Percentiles rank a stretch among this genome's conserved stretches.
These are phyloP conservation scores for Neocallimastix lanati DNA, from an alignment of 192 early-diverging fungal species.

Conservation along the genomic window DNA sequence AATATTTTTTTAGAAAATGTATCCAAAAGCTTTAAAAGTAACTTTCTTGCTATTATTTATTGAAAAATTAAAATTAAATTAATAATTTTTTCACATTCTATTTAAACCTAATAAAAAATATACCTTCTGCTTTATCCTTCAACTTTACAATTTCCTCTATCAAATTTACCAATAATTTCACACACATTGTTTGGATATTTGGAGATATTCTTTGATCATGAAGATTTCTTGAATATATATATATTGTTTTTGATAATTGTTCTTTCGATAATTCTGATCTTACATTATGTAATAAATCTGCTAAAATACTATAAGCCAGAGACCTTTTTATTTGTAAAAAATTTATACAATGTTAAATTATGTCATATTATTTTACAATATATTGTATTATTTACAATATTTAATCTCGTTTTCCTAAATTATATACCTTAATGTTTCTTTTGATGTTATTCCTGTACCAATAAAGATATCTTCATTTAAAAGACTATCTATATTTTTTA, in stretches of 20 bases:
- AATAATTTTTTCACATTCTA: too few species aligned
- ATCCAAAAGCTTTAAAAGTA: constrained; percentile 65
- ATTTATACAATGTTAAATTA: too few species aligned
- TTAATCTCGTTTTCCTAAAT: neutral
- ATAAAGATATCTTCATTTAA: constrained; percentile 86
- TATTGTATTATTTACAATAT: neutral
- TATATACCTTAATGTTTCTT: constrained; percentile 63
- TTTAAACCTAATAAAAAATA: too few species aligned
- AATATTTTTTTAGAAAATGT: constrained; percentile 65
- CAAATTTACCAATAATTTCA: constrained; percentile 76
- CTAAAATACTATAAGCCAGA: constrained; percentile 82
- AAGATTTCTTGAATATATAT: constrained; percentile 79
- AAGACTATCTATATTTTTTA: constrained; percentile 78
- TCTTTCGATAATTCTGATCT: constrained; percentile 57
- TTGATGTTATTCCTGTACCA: constrained; percentile 78
- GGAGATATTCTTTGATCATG: constrained; percentile 81
- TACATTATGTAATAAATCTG: constrained; percentile 90
- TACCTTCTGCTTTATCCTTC: constrained; percentile 34
- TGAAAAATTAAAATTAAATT: too few species aligned
- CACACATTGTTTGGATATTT: constrained; percentile 91
- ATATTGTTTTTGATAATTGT: constrained; percentile 69
- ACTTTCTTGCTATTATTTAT: constrained; percentile 44
- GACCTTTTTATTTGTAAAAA: constrained; percentile 31
- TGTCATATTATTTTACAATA: neutral
- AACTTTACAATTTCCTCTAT: constrained; percentile 65